A percentile compares a stretch with the other conserved stretches of the same genome.
phyloP scores from a whole-genome alignment of 2,329 filamentous ascomycete species.

The Aspergillus fructus region DNA sequence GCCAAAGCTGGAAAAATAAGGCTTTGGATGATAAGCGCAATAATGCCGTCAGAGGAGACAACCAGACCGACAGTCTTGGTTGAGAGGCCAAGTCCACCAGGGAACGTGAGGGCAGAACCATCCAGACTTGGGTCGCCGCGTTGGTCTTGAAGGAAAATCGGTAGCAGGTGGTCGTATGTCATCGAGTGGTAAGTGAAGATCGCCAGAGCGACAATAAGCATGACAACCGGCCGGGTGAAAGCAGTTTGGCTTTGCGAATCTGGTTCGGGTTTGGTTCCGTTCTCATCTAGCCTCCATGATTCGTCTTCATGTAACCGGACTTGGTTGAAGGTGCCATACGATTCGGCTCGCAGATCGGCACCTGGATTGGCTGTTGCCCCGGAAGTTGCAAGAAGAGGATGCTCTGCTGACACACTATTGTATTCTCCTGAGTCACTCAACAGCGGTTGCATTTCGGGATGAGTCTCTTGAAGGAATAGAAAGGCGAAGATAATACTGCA shows the following conservation, averaged over 20 bases:
- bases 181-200: conserved; percentile 95
- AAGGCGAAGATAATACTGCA: conserved; percentile 79
- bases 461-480: conserved; percentile 81
- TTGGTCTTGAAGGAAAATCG: conserved; percentile 85
- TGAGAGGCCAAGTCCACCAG: conserved; percentile 65
- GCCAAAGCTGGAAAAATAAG: conserved; percentile 68
- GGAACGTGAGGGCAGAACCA: conserved; percentile 53
- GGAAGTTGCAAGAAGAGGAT: conserved; percentile 72
- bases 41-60: conserved; percentile 67
- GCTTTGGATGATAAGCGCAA: conserved; percentile 72
- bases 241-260: conserved; percentile 45
- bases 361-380: conserved; percentile 71
- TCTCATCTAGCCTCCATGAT: conserved; percentile 51
- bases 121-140: conserved; percentile 34
- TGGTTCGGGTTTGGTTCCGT: conserved; percentile 44
- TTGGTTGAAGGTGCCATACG: conserved; percentile 70
- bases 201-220: conserved; percentile 76
- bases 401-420: conserved; percentile 57
- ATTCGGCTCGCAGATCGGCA: conserved; percentile 73
- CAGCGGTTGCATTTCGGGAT: conserved; percentile 71
- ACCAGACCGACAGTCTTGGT: conserved; percentile 68
- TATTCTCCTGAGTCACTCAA: conserved; percentile 41
- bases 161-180: conserved; percentile 88
- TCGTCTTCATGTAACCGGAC: conserved; percentile 56
- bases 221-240: conserved; percentile 66